Evolutionary conservation across 73 alveolate species (phyloP), one percentile per base, ranked within the genome.

Genomic region (Stentor roeselii): DNA sequence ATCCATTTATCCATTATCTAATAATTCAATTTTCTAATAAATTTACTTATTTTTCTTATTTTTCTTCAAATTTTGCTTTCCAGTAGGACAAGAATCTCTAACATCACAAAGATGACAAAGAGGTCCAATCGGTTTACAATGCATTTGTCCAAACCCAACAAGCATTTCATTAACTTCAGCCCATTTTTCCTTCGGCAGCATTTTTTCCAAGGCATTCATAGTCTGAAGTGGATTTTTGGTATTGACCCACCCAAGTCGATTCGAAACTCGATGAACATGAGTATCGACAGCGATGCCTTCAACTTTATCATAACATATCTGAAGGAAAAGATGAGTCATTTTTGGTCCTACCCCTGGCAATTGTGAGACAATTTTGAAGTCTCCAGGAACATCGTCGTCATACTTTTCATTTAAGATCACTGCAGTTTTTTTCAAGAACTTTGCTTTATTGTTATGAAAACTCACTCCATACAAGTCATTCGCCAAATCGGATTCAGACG

Each of bases 221-320:
- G 99, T 97, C 60, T 94, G 90, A 36, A 92, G 94, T 4, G 99
- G 97, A 0, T 88, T 94, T 83, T 95, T 92, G 0, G 99, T 93
- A 42, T 89, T 84, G 37, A 89, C 97, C 99, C 99, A 96, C 42
- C 92, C 92, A 3, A 95, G 87, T 27, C 97, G 75, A 87, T 96
- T 96, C 2, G 98, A 88, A 15, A 96, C 93, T 42, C 98, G 78
- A 88, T 96, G 99, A 21, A 96, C 97, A 90, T 96, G 99, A 11
- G 99, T 92, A 83, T 96, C 99, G n/a, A 96, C 99, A 0, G 98
- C 94, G 59, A 96, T 94, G 35, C 99, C 99, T 76, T 88, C 92
- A 30, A 84, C 93, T 58, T 84, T 92, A 59, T 91, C 96, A 75
- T 87, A 94, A 75, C 95, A 90, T 75, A 86, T 86, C 86, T 96